Percentiles rank a stretch among this genome's conserved stretches.
These are phyloP conservation scores for Starmerella etchellsii DNA, from an alignment of 805 yeast genomes.

Conservation along the genomic window DNA sequence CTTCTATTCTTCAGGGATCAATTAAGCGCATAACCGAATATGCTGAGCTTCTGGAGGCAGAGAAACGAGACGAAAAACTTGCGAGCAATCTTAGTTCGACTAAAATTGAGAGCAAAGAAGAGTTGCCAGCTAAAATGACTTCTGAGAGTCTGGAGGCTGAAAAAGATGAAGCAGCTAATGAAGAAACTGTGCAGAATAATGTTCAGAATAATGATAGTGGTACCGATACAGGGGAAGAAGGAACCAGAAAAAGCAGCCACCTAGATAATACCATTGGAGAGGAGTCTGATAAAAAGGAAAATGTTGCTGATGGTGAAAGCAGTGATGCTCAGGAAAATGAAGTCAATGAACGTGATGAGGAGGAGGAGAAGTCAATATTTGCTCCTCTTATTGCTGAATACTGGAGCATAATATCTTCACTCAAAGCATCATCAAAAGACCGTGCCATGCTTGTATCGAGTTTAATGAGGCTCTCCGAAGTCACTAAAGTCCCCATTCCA, in stretches of 20 bases:
- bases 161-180: not conserved
- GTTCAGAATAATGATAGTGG: not conserved
- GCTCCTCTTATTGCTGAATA: constrained; percentile 2
- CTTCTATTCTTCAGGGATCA: constrained; percentile 53
- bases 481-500: not conserved
- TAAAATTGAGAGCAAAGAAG: not conserved
- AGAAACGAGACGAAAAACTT: constrained; percentile 1
- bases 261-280: no score
- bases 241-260: no score
- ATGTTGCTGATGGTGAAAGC: constrained; percentile 11
- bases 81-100: constrained; percentile 3
- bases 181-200: not conserved
- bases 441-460: constrained; percentile 5
- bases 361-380: not conserved
- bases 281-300: constrained; percentile 11
- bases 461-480: constrained; percentile 5
- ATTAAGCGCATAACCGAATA: constrained; percentile 39
- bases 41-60: constrained; percentile 7
- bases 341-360: not conserved
- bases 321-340: constrained; percentile 9
- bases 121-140: no score
- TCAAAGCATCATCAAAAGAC: constrained; percentile 2
- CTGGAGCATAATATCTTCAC: constrained; percentile 6
- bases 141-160: not conserved
- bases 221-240: not conserved